Percentiles rank a stretch among this genome's conserved stretches.
Conservation (phyloP, 2,329 filamentous ascomycete genomes). For the Mariannaea elegans region DNA sequence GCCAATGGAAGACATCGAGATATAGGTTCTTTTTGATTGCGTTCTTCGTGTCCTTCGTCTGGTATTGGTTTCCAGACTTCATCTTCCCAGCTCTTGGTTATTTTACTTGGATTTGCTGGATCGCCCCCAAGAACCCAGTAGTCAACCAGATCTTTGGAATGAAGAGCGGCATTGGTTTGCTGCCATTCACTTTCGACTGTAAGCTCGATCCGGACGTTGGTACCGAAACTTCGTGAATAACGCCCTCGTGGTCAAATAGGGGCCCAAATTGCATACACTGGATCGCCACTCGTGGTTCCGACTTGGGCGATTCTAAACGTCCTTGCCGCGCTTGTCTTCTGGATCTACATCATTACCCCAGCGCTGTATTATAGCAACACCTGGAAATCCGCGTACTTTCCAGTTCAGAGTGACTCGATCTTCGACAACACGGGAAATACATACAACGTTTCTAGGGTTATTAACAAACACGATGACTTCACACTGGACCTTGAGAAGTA, state of each 20-base stretch:
- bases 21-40: conserved; percentile 44
- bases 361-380: conserved; percentile 58
- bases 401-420: conserved; percentile 60
- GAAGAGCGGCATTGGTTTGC: conserved; percentile 59
- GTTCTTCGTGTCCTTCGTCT: conserved; percentile 48
- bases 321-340: conserved; percentile 52
- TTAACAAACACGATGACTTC: conserved; percentile 51
- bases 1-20: conserved; percentile 20
- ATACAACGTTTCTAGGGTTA: conserved; percentile 59
- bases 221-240: too few species aligned
- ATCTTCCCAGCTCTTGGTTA: conserved; percentile 32
- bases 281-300: conserved; percentile 7
- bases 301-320: background rate
- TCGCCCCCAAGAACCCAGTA: conserved; percentile 55
- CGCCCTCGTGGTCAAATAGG: too few species aligned
- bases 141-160: conserved; percentile 65
- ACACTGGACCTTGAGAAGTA: conserved; percentile 60
- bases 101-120: conserved; percentile 45
- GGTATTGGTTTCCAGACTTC: conserved; percentile 52
- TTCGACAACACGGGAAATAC: conserved; percentile 61
- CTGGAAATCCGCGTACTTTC: conserved; percentile 61
- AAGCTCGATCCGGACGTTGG: too few species aligned
- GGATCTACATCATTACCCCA: conserved; percentile 54
- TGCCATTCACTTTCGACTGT: conserved; percentile 61
- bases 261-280: conserved; percentile 25